These are phyloP conservation scores for Mrakiaceae sp. DNA, from an alignment of 1,284 basidiomycete species.

Conservation along the genomic window DNA sequence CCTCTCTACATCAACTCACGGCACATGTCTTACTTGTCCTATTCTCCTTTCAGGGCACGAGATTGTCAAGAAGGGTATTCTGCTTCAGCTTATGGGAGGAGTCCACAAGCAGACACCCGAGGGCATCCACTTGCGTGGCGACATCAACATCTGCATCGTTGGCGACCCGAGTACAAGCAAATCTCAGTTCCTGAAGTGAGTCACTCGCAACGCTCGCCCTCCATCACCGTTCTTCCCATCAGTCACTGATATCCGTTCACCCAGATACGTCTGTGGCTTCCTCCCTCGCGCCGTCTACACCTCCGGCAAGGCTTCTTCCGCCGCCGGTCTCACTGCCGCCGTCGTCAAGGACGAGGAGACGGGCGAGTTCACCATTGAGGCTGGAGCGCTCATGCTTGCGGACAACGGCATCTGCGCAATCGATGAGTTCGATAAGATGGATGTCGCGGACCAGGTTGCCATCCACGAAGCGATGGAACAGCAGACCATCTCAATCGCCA, in stretches of 20 bases:
- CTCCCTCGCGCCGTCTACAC: constrained; percentile 97
- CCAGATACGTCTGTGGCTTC: constrained; percentile 95
- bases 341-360: constrained; percentile 98
- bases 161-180: constrained; percentile 96
- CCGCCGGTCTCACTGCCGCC: constrained; percentile 95
- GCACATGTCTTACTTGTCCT: not conserved
- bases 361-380: constrained; percentile 98
- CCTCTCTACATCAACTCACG: not conserved
- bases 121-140: constrained; percentile 93
- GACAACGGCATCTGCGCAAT: constrained; percentile 99
- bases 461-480: constrained; percentile 99
- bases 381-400: constrained; percentile 95
- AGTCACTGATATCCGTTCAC: not conserved
- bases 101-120: constrained; percentile 95
- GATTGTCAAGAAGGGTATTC: constrained; percentile 93
- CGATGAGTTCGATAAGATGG: constrained; percentile 99
- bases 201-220: constrained; percentile 14
- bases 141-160: constrained; percentile 97
- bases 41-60: constrained; percentile 52
- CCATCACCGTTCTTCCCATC: not conserved
- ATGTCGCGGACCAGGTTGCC: constrained; percentile 93
- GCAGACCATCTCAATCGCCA: constrained; percentile 98
- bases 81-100: constrained; percentile 98
- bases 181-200: constrained; percentile 95
- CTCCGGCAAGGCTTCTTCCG: constrained; percentile 96